phyloP scores from a whole-genome alignment of 805 yeast genomes.

The Ogataea ramenticola region DNA sequence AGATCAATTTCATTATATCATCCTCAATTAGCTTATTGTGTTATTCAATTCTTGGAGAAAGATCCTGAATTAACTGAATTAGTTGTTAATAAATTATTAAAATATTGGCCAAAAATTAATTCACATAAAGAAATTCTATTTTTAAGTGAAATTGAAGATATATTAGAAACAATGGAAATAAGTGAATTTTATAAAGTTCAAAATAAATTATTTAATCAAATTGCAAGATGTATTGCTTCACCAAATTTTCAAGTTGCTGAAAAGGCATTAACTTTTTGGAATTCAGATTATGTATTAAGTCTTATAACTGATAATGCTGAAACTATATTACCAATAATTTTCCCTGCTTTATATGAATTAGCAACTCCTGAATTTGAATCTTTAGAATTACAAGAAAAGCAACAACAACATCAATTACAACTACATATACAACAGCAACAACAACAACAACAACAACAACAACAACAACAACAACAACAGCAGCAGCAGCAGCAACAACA shows the following conservation, averaged over 20 bases:
- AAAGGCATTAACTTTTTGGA: constrained; percentile 89
- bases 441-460: constrained; percentile 6
- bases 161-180: constrained; percentile 93
- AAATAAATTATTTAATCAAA: constrained; percentile 88
- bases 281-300: constrained; percentile 87
- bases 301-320: constrained; percentile 90
- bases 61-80: constrained; percentile 91
- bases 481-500: constrained; percentile 3
- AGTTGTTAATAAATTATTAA: constrained; percentile 86
- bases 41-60: constrained; percentile 92
- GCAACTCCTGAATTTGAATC: constrained; percentile 36
- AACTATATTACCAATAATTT: constrained; percentile 85
- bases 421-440: constrained; percentile 1
- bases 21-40: constrained; percentile 95
- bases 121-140: constrained; percentile 96
- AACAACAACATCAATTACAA: constrained; percentile 9
- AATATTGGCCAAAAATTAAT: constrained; percentile 96
- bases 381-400: constrained; percentile 23
- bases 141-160: constrained; percentile 91
- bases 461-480: constrained; percentile 2
- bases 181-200: constrained; percentile 85
- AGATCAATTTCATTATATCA: constrained; percentile 85
- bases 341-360: constrained; percentile 82
- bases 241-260: constrained; percentile 98
- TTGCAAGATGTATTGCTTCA: constrained; percentile 87